A percentile compares a stretch with the other conserved stretches of the same genome.
phyloP scores from a whole-genome alignment of 2,329 filamentous ascomycete species.

The Penicillium concentricum region DNA sequence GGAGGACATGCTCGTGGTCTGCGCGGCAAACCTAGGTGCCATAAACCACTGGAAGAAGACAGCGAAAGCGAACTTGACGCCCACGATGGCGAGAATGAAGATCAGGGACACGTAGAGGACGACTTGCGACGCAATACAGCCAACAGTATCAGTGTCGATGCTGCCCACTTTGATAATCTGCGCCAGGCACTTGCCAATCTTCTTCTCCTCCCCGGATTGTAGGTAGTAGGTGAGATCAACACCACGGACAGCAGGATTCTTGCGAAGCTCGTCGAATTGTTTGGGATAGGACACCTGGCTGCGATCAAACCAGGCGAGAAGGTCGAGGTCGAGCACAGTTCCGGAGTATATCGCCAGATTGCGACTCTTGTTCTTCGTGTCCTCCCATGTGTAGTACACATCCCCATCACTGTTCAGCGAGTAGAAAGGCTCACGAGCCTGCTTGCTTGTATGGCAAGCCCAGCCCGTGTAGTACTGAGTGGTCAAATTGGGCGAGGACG shows the following conservation, averaged over 20 bases:
- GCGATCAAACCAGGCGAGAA: slow-evolving; percentile 86
- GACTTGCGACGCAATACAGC: slow-evolving; percentile 95
- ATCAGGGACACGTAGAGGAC: slow-evolving; percentile 91
- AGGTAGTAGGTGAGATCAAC: slow-evolving; percentile 88
- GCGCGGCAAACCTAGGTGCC: slow-evolving; percentile 77
- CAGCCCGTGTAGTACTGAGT: slow-evolving; percentile 78
- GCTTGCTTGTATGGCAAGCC: slow-evolving; percentile 76
- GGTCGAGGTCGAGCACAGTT: slow-evolving; percentile 83
- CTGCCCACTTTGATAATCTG: slow-evolving; percentile 95
- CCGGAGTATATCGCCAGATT: slow-evolving; percentile 95
- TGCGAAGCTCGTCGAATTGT: slow-evolving; percentile 76
- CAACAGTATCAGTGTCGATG: slow-evolving; percentile 92
- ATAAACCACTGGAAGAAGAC: slow-evolving; percentile 96
- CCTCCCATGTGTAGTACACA: slow-evolving; percentile 95
- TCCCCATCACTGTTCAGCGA: slow-evolving; percentile 69
- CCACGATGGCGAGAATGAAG: slow-evolving; percentile 87
- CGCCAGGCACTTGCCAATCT: slow-evolving; percentile 79
- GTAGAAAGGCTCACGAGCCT: slow-evolving; percentile 74
- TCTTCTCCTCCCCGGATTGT: slow-evolving; percentile 74
- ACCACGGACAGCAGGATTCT: slow-evolving; percentile 70
- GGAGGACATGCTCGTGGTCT: slow-evolving; percentile 78
- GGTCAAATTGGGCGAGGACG: slow-evolving; percentile 71
- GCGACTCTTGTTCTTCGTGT: slow-evolving; percentile 81
- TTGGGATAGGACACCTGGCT: slow-evolving; percentile 72
- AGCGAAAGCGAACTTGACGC: slow-evolving; percentile 82